Evolutionary conservation across 2,329 filamentous ascomycete species (phyloP).

Genomic region (Neofusicoccum umdonicola): DNA sequence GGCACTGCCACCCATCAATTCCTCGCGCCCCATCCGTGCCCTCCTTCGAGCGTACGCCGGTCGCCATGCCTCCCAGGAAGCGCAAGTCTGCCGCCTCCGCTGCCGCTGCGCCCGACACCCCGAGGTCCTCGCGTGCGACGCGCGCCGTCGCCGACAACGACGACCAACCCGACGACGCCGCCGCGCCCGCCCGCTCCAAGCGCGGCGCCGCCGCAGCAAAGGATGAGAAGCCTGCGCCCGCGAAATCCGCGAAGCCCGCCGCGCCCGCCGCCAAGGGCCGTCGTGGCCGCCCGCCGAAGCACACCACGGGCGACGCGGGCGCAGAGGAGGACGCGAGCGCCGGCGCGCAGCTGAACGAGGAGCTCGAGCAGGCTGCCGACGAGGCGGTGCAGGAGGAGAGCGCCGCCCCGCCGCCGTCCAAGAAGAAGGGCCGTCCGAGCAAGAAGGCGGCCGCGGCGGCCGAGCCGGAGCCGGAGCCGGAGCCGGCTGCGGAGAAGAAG

Average conservation of each 20-base stretch:
- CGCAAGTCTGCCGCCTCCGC: conserved; percentile 17
- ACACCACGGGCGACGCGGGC: neutral
- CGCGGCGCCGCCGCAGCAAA: neutral
- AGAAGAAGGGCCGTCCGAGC: conserved; percentile 6
- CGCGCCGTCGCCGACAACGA: neutral
- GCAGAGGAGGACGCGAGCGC: neutral
- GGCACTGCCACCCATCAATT: neutral
- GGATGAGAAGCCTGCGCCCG: neutral
- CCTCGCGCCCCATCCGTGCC: neutral
- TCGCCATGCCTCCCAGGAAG: conserved; percentile 18
- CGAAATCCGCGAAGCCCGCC: neutral
- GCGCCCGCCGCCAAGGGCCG: neutral
- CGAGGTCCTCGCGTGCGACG: neutral
- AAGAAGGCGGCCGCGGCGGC: conserved; percentile 1
- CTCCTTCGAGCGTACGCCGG: neutral
- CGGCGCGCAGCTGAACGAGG: neutral
- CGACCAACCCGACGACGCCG: neutral
- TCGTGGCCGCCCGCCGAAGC: conserved; percentile 8
- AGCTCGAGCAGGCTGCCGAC: neutral
- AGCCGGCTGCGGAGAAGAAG: neutral
- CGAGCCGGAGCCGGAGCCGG: neutral
- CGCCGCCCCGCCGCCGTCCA: neutral
- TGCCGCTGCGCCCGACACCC: neutral
- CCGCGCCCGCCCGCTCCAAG: neutral
- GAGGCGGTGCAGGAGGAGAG: neutral